Percentiles rank a stretch among this genome's conserved stretches.
phyloP scores from a whole-genome alignment of 768 basidiomycete genomes.

The Phanerochaete carnosa region DNA sequence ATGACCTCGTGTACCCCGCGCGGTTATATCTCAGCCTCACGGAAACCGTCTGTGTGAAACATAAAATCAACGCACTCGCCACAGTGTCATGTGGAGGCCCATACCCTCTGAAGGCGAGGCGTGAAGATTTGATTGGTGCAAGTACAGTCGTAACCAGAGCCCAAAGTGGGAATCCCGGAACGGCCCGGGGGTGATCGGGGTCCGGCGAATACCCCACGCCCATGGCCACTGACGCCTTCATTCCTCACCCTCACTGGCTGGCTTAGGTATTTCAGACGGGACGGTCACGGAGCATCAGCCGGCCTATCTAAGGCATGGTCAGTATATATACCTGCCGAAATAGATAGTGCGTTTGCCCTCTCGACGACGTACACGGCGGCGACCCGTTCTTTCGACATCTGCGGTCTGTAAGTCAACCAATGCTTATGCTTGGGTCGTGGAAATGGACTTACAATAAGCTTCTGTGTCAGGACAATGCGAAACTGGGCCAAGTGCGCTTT shows the following conservation, averaged over 20 bases:
- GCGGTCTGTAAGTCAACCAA: no score
- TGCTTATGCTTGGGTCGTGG: no score
- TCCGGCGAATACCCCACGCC: not conserved
- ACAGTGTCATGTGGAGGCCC: not conserved
- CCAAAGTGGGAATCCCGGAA: not conserved
- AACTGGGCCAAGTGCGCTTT: not conserved
- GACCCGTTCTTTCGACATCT: no score
- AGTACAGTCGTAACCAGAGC: not conserved
- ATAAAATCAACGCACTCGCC: not conserved
- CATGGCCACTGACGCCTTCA: not conserved
- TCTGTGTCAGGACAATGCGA: not conserved
- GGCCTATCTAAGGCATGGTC: no score
- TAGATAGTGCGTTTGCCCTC: no score
- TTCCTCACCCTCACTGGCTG: not conserved
- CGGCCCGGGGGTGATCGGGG: not conserved
- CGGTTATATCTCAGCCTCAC: not conserved
- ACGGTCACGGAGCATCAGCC: no score
- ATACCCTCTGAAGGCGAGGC: not conserved
- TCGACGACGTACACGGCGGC: no score
- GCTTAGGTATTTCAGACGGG: no score
- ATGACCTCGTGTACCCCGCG: slow-evolving; percentile 2
- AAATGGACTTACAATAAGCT: no score
- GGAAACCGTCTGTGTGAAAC: not conserved
- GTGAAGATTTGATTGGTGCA: not conserved
- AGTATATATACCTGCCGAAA: no score